phyloP scores from a whole-genome alignment of 495 filamentous ascomycete species.

The Neurospora sp. region DNA sequence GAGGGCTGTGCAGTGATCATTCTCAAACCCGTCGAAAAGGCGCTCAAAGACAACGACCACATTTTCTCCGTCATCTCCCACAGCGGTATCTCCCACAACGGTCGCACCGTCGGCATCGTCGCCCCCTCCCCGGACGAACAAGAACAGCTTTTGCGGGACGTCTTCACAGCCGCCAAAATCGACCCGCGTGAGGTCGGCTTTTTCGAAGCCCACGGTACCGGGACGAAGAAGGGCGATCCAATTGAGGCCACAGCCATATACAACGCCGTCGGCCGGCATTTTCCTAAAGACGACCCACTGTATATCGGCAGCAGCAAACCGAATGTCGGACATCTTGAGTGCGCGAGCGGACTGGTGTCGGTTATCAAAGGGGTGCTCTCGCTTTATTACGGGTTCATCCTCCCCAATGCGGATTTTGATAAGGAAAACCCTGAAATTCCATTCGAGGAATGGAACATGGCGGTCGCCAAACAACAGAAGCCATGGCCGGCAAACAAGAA shows the following conservation, averaged over 20 bases:
- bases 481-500: constrained; percentile 32
- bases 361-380: constrained; percentile 51
- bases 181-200: constrained; percentile 35
- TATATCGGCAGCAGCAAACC: constrained; percentile 51
- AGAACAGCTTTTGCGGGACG: constrained; percentile 32
- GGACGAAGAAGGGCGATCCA: constrained; percentile 52
- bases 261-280: constrained; percentile 30
- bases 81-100: constrained; percentile 46
- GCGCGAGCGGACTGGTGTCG: constrained; percentile 44
- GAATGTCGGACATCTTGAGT: constrained; percentile 52
- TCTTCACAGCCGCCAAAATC: constrained; percentile 31
- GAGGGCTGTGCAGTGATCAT: constrained; percentile 34
- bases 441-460: constrained; percentile 35
- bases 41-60: constrained; percentile 42
- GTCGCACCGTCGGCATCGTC: constrained; percentile 43
- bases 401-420: constrained; percentile 43
- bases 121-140: constrained; percentile 44
- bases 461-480: constrained; percentile 2
- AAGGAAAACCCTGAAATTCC: constrained; percentile 33
- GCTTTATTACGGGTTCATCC: constrained; percentile 46
- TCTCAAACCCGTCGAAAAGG: constrained; percentile 45
- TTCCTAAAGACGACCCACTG: constrained; percentile 30
- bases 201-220: constrained; percentile 48
- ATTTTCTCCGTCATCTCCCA: constrained; percentile 46
- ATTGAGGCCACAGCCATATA: constrained; percentile 48